Base-by-base conservation (phyloP, 176 grass and related monocot genomes). In the Eleusine coracana region DNA sequence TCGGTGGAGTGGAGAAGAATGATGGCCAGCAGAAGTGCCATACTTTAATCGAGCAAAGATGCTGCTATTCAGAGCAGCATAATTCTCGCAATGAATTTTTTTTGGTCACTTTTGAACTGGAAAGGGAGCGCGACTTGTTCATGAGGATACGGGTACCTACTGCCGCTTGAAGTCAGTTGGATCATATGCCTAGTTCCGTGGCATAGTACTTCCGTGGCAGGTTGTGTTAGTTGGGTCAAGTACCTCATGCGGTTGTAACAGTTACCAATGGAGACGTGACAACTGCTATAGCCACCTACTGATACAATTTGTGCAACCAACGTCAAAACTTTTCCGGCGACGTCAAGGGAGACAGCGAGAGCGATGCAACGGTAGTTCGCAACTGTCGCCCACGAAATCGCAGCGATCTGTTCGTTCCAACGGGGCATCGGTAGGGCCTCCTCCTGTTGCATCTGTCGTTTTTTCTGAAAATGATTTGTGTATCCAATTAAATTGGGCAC, bases 21-120 rank as follows among this genome's bases (percentile, higher is more conserved):
- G 72, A 76, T 87, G 69, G 16, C 75, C 48, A 44, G 40, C 58
- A 12, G 59, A 81, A 68, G 78, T 27, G 77, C 14, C 63, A 14
- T 76, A 48, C 71, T 75, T 81, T 69, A 69, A 55, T 76, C 73
- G 73, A 76, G 25, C 7, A 23, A 12, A 28, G 60, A 63, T 4
- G 3, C 25, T 28, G 8, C 9, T 25, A 0, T 63, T 29, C 15
- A 10, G 50, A 58, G 5, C 18, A 70, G 79, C 56, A 77, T 41
- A 10, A 64, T 79, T 79, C 20, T 10, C 10, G 42, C 42, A 17
- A 23, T 23, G 14, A 71, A n/a, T 52, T 54, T 10, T 63, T 52
- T 51, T 51, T 18, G 13, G 0, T 12, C 8, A 44, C 41, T 82
- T 87, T 66, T 6, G 44, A 73, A 63, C 76, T 66, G 76, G 76